Base-by-base conservation (phyloP, 164 flowering plant genomes). In the Magnolia sinica region DNA sequence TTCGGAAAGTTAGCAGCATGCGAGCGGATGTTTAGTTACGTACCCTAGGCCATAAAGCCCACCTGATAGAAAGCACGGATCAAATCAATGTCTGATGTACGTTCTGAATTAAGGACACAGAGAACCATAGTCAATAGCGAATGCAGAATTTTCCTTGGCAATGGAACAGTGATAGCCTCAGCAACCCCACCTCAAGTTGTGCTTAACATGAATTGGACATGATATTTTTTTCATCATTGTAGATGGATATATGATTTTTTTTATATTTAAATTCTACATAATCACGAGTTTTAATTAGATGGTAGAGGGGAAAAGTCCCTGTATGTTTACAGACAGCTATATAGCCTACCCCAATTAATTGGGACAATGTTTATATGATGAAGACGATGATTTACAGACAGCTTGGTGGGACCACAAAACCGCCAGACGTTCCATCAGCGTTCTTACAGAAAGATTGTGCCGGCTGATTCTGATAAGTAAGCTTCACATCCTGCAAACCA, bases 401-500 rank as follows among this genome's bases (percentile, higher is more conserved):
- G 63, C 79, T 80, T 0, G 68, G 69, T 6, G 84, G 81, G 16
- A 68, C 50, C 3, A 75, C 74, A 4, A 72, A 31, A 70, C 81
- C 81, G 20, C 69, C 72, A 16, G 74, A 63, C 16, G 64, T 61
- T 18, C 85, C 85, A 2, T 18, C 50, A 1, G 74, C 85, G 63
- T 81, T 68, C 2, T 11, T 19, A 72, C 85, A 83, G 6, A 64
- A 70, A 0, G 85, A 70, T 37, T 66, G 51, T 0, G 83, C 81
- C 0, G 78, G 71, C 18, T 9, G 71, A 24, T 72, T 73, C 50
- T n/a, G 27, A 37, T 81, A 74, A 11, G 74, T 81, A 5, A 83
- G 83, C 76, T 81, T 74, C 0, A 83, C 78, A 68, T 83, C 45
- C 27, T 78, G 52, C 59, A 83, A 52, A 45, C 63, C 68, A 31